These are phyloP conservation scores for Filobasidium uniguttulatum DNA, from an alignment of 1,284 basidiomycete genomes.

Conservation along the genomic window DNA sequence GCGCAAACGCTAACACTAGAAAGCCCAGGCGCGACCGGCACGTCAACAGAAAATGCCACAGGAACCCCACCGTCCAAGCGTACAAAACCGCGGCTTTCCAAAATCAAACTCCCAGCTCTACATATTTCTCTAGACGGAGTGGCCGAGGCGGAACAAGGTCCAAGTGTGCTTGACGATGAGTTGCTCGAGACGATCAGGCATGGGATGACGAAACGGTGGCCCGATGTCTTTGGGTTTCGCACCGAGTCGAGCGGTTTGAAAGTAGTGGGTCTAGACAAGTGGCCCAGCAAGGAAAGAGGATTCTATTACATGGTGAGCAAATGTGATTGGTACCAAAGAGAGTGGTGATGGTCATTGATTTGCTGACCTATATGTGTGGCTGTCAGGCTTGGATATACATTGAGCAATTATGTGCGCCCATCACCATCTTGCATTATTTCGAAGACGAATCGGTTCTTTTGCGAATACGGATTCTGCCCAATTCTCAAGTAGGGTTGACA, in stretches of 20 bases:
- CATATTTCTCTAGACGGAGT: slow-evolving; percentile 1
- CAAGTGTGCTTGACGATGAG: slow-evolving; percentile 20
- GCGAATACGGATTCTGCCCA: slow-evolving; percentile 31
- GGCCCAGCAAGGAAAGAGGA: slow-evolving; percentile 28
- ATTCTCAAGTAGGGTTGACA: slow-evolving; percentile 32
- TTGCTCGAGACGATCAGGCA: slow-evolving; percentile 26
- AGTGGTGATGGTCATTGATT: neutral
- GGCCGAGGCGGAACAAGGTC: slow-evolving; percentile 11
- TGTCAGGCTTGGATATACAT: slow-evolving; percentile 30
- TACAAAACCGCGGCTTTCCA: neutral
- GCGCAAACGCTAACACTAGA: neutral
- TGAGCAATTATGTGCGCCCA: slow-evolving; percentile 26
- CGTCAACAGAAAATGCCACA: too few species aligned
- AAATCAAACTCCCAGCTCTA: slow-evolving; percentile 5
- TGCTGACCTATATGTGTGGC: neutral
- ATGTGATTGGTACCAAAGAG: neutral
- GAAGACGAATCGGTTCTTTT: slow-evolving; percentile 26
- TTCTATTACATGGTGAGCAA: slow-evolving; percentile 32
- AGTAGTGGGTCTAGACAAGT: slow-evolving; percentile 25
- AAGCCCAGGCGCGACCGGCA: neutral
- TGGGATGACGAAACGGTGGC: slow-evolving; percentile 27
- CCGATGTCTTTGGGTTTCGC: slow-evolving; percentile 28
- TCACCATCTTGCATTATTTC: slow-evolving; percentile 30
- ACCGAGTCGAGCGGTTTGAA: slow-evolving; percentile 25
- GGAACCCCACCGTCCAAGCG: neutral